These are phyloP conservation scores for Phlebiopsis gigantea DNA, from an alignment of 768 basidiomycete species.

Conservation along the genomic window DNA sequence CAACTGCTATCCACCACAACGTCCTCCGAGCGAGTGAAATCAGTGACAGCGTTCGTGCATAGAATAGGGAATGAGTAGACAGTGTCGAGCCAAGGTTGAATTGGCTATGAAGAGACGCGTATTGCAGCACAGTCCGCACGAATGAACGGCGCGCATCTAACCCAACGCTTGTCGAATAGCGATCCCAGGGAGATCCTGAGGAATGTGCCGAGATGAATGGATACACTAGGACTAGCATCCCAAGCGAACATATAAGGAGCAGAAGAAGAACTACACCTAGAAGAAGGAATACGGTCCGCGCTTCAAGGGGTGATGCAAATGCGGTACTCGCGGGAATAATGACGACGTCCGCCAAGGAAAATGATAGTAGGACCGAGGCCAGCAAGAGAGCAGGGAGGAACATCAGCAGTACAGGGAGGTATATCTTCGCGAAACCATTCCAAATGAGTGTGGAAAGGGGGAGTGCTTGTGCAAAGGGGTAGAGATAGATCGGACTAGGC, in stretches of 20 bases:
- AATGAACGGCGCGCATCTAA: conserved; percentile 39
- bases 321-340: conserved; percentile 8
- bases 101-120: conserved; percentile 30
- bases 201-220: conserved; percentile 10
- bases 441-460: conserved; percentile 41
- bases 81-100: conserved; percentile 47
- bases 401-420: conserved; percentile 37
- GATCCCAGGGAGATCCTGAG: conserved; percentile 36
- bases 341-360: conserved; percentile 40
- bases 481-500: conserved; percentile 41
- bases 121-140: conserved; percentile 30
- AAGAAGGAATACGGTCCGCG: conserved; percentile 37
- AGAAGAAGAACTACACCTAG: conserved; percentile 32
- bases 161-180: conserved; percentile 40
- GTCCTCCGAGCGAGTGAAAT: conserved; percentile 22
- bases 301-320: conserved; percentile 41
- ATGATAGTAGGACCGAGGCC: conserved; percentile 39
- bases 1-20: conserved; percentile 40
- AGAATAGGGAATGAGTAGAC: neutral
- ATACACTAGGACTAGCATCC: conserved; percentile 28
- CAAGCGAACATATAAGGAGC: conserved; percentile 28
- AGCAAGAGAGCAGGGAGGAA: conserved; percentile 46
- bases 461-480: conserved; percentile 33
- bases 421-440: conserved; percentile 31
- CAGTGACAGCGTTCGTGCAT: neutral